Base-by-base conservation (phyloP, 1,284 basidiomycete genomes). In the Prillingera fragicola region DNA sequence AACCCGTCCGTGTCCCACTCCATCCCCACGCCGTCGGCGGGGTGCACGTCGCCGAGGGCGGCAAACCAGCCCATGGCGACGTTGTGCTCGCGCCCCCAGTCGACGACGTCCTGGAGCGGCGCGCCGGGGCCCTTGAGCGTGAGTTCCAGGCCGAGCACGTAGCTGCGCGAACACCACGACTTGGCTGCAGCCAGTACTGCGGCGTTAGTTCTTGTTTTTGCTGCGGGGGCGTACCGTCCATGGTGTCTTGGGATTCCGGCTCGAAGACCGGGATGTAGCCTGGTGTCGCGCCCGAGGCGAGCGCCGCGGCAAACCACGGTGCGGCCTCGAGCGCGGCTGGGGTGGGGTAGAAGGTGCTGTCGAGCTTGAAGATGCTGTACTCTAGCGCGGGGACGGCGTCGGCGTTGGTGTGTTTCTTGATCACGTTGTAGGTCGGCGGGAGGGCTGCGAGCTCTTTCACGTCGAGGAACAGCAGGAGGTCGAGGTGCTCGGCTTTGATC, bases 331-430 rank as follows among this genome's bases (percentile, higher is more conserved):
- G 38, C n/a, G 24, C 21, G 2, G 28, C 28, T 2, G 38, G 28
- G 15, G 28, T 32, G 22, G 28, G 21, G 22, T 32, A 40, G 19
- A 31, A 40, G 14, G 10, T 21, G 13, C 13, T 25, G 14, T 23
- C 38, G 22, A 31, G 38, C 23, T 40, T 40, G 15, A n/a, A 40
- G 28, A 40, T 29, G 23, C 29, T 32, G 28, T 29, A 40, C n/a
- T 40, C 38, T 38, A 27, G 6, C 25, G 38, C 38, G 3, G 38
- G 29, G 14, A 32, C 38, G 29, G 28, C 28, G 1, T 12, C 8
- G 1, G 28, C 38, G 38, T 40, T 40, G 10, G 13, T 21, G 14
- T 24, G 38, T 3, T 0, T 22, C 28, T 31, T 32, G 28, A 40
- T 15, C 8, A 40, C 4, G 9, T 32, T 15, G 29, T 31, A 31